Conservation (phyloP, 208 protist genomes). For the Phytomonas sp. region DNA sequence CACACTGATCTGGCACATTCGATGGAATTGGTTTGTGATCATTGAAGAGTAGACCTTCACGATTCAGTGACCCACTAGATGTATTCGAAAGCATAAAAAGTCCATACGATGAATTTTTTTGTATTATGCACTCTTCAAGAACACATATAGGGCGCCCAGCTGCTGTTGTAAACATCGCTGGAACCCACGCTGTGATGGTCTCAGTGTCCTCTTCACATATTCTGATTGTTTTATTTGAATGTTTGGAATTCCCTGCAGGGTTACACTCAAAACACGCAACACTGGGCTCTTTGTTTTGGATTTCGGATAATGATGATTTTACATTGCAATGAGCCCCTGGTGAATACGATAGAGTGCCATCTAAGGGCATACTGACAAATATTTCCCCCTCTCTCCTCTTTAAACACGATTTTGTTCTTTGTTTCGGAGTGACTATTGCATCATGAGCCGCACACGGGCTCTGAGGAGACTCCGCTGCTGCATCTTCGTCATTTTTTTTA, state of each 20-base stretch:
- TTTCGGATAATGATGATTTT: neutral
- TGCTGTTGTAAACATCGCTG: slow-evolving; percentile 54
- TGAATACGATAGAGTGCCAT: neutral
- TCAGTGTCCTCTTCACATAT: neutral
- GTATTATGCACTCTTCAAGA: slow-evolving; percentile 28
- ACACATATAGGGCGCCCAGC: slow-evolving; percentile 49
- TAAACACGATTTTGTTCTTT: neutral
- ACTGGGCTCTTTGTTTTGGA: neutral
- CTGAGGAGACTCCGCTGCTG: neutral
- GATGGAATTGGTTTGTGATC: neutral
- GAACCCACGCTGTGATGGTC: slow-evolving; percentile 22
- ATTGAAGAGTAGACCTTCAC: neutral
- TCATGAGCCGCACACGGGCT: neutral
- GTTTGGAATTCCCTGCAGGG: neutral
- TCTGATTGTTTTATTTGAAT: neutral
- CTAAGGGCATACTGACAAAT: neutral
- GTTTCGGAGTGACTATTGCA: neutral
- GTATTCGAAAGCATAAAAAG: neutral
- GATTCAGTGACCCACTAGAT: neutral
- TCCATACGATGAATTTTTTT: slow-evolving; percentile 31
- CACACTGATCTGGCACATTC: neutral
- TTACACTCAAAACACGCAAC: neutral
- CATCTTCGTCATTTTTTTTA: neutral
- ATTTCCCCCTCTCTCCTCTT: neutral
- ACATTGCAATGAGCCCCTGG: neutral